phyloP scores from a whole-genome alignment of 495 filamentous ascomycete genomes.

The Penicillium dipodomyicola region DNA sequence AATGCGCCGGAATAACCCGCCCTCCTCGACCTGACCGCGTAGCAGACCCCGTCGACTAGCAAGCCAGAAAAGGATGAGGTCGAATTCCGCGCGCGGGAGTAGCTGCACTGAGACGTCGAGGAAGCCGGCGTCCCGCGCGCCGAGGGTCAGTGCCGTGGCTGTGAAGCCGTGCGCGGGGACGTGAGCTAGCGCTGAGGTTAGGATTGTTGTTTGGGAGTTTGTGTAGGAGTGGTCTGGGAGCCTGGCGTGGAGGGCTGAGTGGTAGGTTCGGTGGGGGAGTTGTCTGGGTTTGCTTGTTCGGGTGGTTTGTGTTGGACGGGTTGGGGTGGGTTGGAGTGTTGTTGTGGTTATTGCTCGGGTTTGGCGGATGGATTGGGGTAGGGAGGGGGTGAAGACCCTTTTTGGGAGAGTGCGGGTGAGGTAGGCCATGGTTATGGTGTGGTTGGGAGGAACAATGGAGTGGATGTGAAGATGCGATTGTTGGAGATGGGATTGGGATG shows the following conservation, averaged over 20 bases:
- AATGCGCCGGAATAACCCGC: slow-evolving; percentile 15
- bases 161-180: slow-evolving; percentile 85
- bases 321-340: slow-evolving; percentile 9
- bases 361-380: slow-evolving; percentile 6
- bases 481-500: background rate
- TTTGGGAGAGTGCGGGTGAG: slow-evolving; percentile 14
- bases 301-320: background rate
- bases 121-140: slow-evolving; percentile 79
- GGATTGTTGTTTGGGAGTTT: slow-evolving; percentile 69
- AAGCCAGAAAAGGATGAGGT: slow-evolving; percentile 79
- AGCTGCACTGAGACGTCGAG: slow-evolving; percentile 82
- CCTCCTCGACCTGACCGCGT: slow-evolving; percentile 50
- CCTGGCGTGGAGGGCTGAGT: slow-evolving; percentile 64
- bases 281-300: background rate
- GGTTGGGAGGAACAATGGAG: background rate
- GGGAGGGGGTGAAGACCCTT: background rate
- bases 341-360: slow-evolving; percentile 4
- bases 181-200: slow-evolving; percentile 73
- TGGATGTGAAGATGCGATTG: slow-evolving; percentile 5
- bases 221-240: slow-evolving; percentile 59
- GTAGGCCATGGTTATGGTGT: slow-evolving; percentile 17
- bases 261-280: slow-evolving; percentile 49
- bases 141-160: slow-evolving; percentile 62
- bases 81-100: slow-evolving; percentile 74
- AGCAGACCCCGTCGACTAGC: slow-evolving; percentile 61